Evolutionary conservation across 1,284 basidiomycete genomes (phyloP).

Genomic region (Cystobasidium sp.): DNA sequence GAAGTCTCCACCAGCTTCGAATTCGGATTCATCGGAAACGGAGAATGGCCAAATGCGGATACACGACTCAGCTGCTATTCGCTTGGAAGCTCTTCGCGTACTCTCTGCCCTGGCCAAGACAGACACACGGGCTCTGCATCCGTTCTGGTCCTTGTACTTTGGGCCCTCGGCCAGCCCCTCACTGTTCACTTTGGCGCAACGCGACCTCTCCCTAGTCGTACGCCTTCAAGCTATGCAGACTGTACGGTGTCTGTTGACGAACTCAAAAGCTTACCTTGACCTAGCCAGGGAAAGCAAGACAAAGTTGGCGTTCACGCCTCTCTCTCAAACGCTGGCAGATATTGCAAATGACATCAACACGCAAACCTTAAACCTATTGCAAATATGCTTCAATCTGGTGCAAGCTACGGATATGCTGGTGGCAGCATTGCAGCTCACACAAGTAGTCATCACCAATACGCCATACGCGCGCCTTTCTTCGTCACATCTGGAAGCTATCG

Average conservation of each 20-base stretch:
- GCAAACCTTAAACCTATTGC: not conserved
- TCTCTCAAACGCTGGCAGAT: conserved; percentile 23
- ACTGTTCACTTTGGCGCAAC: not conserved
- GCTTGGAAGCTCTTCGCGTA: not conserved
- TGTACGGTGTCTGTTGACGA: not conserved
- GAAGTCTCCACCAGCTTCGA: not conserved
- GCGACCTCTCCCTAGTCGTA: conserved; percentile 14
- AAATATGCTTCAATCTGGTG: not conserved
- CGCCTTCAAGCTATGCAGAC: conserved; percentile 10
- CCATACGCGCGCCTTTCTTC: not conserved
- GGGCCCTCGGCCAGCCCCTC: not conserved
- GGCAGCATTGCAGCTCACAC: conserved; percentile 13
- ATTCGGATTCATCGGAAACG: not conserved
- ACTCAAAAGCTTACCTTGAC: conserved; percentile 24
- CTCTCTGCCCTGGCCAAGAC: conserved; percentile 7
- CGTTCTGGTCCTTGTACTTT: conserved; percentile 2
- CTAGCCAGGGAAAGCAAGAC: conserved; percentile 14
- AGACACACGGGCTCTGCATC: conserved; percentile 16
- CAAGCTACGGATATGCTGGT: not conserved
- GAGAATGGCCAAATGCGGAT: not conserved
- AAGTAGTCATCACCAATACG: not conserved
- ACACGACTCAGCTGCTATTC: not conserved
- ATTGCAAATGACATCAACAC: not conserved
- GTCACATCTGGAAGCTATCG: not conserved
- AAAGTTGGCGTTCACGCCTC: conserved; percentile 4